Evolutionary conservation across 345 rosid species (phyloP), one percentile per base, ranked within the genome.

Genomic region (Heritiera fomes): DNA sequence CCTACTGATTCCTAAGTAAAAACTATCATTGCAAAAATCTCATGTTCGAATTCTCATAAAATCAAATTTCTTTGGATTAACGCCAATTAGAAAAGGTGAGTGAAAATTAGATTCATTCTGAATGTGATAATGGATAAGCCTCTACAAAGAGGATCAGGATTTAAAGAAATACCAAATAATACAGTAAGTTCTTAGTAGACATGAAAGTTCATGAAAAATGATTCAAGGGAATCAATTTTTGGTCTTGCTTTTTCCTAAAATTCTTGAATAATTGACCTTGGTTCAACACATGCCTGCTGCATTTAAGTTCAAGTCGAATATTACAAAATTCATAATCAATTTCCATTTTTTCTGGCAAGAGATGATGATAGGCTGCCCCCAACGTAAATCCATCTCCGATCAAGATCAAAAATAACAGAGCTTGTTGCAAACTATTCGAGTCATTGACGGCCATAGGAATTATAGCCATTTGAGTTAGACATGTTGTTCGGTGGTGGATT

Each of bases 391-490:
- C 3, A 11, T 23, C 77, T 12, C 43, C 3, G 53, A 32, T 55
- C 46, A 2, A 78, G 13, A 14, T 30, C 38, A 52, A 58, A 56
- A 45, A 14, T 18, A 65, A 41, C 8, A 23, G n/a, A 17, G 17
- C 50, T 38, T 28, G 40, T 58, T 59, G 20, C 23, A 38, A 47
- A 67, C 13, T 14, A 41, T 67, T 67, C 14, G 8, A 53, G 45
- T 72, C 81, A 84, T 41, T 81, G 69, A 65, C 84, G 82, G 77
- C 83, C 83, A 74, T 84, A 86, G 6, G 87, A 78, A 59, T 50
- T 34, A 41, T 45, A n/a, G 74, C 79, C 80, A 53, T 59, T 70
- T 15, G 86, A 68, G 59, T 83, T 83, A 55, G 75, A 30, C 84
- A 80, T 84, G 83, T 86, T 86, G 84, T 80, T 77, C 47, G 34